Base-by-base conservation (phyloP, 1,139 yeast genomes). In the Arxiozyma heterogenica region DNA sequence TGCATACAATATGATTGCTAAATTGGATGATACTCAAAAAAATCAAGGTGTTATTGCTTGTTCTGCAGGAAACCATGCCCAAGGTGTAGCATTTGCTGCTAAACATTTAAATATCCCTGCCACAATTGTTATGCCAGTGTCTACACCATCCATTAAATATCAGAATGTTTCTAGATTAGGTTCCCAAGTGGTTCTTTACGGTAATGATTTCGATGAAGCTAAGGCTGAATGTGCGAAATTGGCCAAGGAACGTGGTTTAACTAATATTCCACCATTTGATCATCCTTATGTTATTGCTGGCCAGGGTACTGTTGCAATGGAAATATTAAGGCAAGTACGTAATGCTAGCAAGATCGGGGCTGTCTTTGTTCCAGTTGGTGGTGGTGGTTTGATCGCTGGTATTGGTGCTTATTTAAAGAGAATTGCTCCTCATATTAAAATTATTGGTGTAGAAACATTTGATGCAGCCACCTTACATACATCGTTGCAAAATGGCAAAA, bases 281-380 rank as follows among this genome's bases (percentile, higher is more conserved):
- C 97, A 93, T 68, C 99, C 99, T 1, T 89, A 85, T 63, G 97
- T 94, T 59, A 89, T 93, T 71, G 98, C 99, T n/a, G 99, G 99
- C 39, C 99, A 93, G 72, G 99, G 98, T 56, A 93, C 99, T 41
- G 83, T 91, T 58, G 98, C 96, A 1, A 80, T 91, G 79, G 99
- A 93, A 71, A 75, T 93, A 41, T 75, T 94, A 51, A 82, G 97
- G 67, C 99, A 93, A 72, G 79, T 89, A 49, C 82, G 88, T 61
- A 68, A 64, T 48, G 62, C 68, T 1, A 83, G 84, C 58, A 84
- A 85, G 59, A 77, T 94, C 61, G 81, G 81, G 64, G 98, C 98
- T 1, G 84, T 93, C 0, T 93, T 93, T 69, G 83, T 89, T 54
- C 91, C 96, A 41, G 87, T 93, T 55, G 99, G 99, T 55, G 99